A percentile compares a stretch with the other conserved stretches of the same genome.
Conservation (phyloP, 192 early-diverging fungal species). For the Umbelopsis ramanniana region DNA sequence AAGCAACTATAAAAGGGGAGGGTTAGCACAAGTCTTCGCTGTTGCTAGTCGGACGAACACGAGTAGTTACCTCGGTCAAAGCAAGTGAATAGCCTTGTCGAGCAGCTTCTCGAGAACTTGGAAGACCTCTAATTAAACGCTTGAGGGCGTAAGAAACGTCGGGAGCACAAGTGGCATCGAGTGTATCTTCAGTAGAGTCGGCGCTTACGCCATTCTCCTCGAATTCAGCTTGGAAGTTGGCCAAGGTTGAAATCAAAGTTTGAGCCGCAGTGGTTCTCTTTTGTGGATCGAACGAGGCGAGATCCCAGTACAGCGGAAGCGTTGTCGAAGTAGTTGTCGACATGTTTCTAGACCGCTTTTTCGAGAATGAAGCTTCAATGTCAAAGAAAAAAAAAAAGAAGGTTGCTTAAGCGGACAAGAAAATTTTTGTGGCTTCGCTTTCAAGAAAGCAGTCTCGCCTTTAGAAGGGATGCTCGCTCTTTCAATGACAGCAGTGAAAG, state of each 20-base stretch:
- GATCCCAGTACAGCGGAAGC: slow-evolving; percentile 48
- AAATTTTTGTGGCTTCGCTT: slow-evolving; percentile 1
- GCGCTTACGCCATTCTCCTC: slow-evolving; percentile 17
- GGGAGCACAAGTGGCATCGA: slow-evolving; percentile 69
- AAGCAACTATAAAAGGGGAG: slow-evolving; percentile 34
- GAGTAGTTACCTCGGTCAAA: slow-evolving; percentile 70
- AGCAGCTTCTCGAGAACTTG: slow-evolving; percentile 84
- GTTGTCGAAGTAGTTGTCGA: slow-evolving; percentile 41
- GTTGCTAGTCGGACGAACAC: neutral
- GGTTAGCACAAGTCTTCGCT: neutral
- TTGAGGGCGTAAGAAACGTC: slow-evolving; percentile 88
- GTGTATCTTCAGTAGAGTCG: slow-evolving; percentile 44
- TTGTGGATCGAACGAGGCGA: slow-evolving; percentile 41
- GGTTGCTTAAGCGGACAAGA: neutral
- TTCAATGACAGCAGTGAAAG: neutral
- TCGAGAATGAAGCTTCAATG: slow-evolving; percentile 18
- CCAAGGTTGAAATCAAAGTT: slow-evolving; percentile 34
- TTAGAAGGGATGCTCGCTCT: neutral
- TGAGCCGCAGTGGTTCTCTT: slow-evolving; percentile 33
- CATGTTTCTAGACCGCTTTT: slow-evolving; percentile 22
- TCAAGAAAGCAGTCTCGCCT: slow-evolving; percentile 10
- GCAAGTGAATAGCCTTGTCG: slow-evolving; percentile 96
- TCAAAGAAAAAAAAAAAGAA: slow-evolving; percentile 27
- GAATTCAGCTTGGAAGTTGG: slow-evolving; percentile 36
- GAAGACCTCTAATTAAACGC: slow-evolving; percentile 87